These are phyloP conservation scores for Salpingoeca rosetta DNA, from an alignment of 78 protist species.

Conservation along the genomic window DNA sequence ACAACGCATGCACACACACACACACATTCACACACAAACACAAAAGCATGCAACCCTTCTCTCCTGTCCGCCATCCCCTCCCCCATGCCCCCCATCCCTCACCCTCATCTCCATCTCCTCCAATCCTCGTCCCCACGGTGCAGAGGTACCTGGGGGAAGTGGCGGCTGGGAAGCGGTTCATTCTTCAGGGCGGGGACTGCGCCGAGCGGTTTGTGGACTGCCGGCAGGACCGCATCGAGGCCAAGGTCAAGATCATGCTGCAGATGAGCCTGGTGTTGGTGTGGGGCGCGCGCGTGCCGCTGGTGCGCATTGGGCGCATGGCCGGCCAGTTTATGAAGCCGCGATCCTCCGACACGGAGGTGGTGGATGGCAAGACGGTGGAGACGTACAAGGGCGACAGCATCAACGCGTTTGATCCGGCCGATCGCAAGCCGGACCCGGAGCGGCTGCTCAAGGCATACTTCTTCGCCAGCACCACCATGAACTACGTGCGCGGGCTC, in stretches of 20 bases:
- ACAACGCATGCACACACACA: too few relatives aligned
- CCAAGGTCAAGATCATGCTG: slow-evolving; percentile 34
- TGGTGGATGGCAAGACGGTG: slow-evolving; percentile 6
- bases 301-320: slow-evolving; percentile 46
- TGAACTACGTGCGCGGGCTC: slow-evolving; percentile 47
- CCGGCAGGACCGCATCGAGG: slow-evolving; percentile 5
- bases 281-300: slow-evolving; percentile 33
- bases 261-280: slow-evolving; percentile 45
- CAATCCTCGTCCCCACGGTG: too few relatives aligned
- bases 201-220: slow-evolving; percentile 57
- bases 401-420: slow-evolving; percentile 32
- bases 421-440: slow-evolving; percentile 45
- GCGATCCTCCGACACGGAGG: slow-evolving; percentile 30
- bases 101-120: too few relatives aligned
- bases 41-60: too few relatives aligned
- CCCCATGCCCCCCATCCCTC: too few relatives aligned
- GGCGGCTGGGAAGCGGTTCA: slow-evolving; percentile 38
- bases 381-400: slow-evolving; percentile 41
- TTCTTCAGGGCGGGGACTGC: slow-evolving; percentile 67
- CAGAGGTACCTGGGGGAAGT: slow-evolving; percentile 11
- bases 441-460: slow-evolving; percentile 39
- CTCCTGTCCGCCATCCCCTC: too few relatives aligned
- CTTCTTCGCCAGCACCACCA: slow-evolving; percentile 48
- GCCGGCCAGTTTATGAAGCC: slow-evolving; percentile 51
- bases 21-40: too few relatives aligned